phyloP scores from a whole-genome alignment of 192 early-diverging fungal genomes.

The Coemansia sp. region DNA sequence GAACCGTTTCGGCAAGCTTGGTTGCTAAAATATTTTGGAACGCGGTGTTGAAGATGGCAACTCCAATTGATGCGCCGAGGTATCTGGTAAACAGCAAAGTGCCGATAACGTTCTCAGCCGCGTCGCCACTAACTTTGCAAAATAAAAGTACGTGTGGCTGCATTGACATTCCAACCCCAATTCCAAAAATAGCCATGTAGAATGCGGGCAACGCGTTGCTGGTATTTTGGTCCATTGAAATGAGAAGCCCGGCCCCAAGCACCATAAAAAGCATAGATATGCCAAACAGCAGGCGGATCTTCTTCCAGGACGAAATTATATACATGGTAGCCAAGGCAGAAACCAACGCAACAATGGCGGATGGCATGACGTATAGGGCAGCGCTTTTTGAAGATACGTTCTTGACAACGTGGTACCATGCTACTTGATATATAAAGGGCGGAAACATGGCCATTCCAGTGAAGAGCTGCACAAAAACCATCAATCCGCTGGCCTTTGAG shows the following conservation, averaged over 20 bases:
- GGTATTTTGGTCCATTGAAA: constrained; percentile 22
- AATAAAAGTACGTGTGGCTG: constrained; percentile 29
- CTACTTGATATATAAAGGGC: constrained; percentile 59
- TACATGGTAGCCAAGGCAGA: constrained; percentile 4
- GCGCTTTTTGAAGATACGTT: constrained; percentile 11
- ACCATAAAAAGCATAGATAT: constrained; percentile 25
- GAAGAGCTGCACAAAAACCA: constrained; percentile 28
- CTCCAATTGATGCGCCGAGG: constrained; percentile 26
- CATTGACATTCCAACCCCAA: constrained; percentile 34
- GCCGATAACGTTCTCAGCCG: constrained; percentile 17
- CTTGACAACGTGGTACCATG: constrained; percentile 66
- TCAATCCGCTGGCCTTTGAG: constrained; percentile 32
- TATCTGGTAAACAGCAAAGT: constrained; percentile 29
- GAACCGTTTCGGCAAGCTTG: constrained; percentile 32
- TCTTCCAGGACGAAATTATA: constrained; percentile 7
- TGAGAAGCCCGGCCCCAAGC: constrained; percentile 25
- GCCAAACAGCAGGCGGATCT: constrained; percentile 13
- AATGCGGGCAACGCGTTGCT: constrained; percentile 18
- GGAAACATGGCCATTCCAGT: constrained; percentile 29
- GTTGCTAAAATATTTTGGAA: constrained; percentile 33
- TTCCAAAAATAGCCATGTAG: constrained; percentile 38
- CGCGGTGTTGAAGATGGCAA: constrained; percentile 43
- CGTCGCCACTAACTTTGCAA: constrained; percentile 8
- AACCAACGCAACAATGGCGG: constrained; percentile 16
- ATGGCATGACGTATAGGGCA: constrained; percentile 20